A percentile compares a stretch with the other conserved stretches of the same genome.
phyloP scores from a whole-genome alignment of 2,329 filamentous ascomycete genomes.

The Colletotrichum musae region DNA sequence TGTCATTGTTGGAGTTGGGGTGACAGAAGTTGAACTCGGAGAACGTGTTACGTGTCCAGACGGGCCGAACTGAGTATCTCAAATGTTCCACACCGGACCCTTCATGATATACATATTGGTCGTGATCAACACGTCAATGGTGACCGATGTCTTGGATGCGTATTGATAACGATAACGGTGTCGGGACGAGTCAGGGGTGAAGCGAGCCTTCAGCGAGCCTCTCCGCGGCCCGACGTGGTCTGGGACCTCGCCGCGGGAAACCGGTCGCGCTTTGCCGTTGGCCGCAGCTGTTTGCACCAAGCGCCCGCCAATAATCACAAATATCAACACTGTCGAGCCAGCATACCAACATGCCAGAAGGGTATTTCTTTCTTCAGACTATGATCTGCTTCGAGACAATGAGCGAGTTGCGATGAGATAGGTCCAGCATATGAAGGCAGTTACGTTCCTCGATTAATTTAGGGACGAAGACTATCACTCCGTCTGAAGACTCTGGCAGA shows the following conservation, averaged over 20 bases:
- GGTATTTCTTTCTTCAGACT: too few species aligned
- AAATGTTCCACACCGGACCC: background rate
- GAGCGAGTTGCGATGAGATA: too few species aligned
- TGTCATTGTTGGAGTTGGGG: background rate
- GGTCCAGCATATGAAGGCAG: too few species aligned
- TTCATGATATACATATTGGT: background rate
- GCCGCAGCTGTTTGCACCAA: too few species aligned
- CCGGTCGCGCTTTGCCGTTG: background rate
- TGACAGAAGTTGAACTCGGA: background rate
- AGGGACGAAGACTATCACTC: too few species aligned
- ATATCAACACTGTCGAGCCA: too few species aligned
- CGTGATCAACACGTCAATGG: background rate
- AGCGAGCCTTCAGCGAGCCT: slow-evolving; percentile 1
- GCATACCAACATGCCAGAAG: too few species aligned
- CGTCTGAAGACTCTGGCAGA: too few species aligned
- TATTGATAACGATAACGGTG: background rate
- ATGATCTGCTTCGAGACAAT: too few species aligned
- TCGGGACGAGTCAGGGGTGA: slow-evolving; percentile 7
- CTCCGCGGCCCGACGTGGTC: slow-evolving; percentile 5
- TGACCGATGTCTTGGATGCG: background rate
- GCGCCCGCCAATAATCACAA: too few species aligned
- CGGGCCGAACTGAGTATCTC: background rate
- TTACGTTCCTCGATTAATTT: too few species aligned
- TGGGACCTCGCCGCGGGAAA: slow-evolving; percentile 18
- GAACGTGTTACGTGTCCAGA: background rate